phyloP scores from a whole-genome alignment of 23 red algal genomes.

The Agarophyton chilense region DNA sequence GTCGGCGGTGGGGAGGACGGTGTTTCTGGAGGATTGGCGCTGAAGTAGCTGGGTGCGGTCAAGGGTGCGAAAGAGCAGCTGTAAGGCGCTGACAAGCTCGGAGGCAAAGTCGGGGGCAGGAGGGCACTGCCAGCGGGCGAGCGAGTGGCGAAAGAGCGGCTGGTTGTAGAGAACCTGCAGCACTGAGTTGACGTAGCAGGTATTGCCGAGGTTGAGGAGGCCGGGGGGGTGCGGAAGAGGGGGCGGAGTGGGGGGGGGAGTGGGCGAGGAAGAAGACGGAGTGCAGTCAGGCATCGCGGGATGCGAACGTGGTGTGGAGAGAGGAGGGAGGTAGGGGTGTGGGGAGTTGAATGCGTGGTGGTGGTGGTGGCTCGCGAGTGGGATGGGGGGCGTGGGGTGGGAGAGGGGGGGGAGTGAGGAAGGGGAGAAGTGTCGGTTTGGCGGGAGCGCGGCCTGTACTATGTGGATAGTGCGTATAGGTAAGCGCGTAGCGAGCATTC shows the following conservation, averaged over 20 bases:
- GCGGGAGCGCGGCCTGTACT: constrained; percentile 9
- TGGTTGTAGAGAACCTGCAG: constrained; percentile 88
- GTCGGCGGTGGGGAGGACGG: background rate
- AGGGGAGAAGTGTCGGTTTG: too few relatives aligned
- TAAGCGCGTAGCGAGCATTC: too few relatives aligned
- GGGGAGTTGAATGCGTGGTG: background rate
- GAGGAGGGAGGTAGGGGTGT: background rate
- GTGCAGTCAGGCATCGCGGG: constrained; percentile 8
- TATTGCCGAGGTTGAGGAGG: constrained; percentile 91
- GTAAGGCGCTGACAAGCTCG: constrained; percentile 7
- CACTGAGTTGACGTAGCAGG: constrained; percentile 90
- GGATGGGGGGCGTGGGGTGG: too few relatives aligned
- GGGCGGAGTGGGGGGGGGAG: background rate
- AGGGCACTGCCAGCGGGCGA: background rate
- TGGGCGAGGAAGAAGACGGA: background rate
- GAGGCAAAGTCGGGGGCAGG: constrained; percentile 13
- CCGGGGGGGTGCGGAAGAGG: constrained; percentile 56
- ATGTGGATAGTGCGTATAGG: too few relatives aligned
- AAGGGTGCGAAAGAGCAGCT: constrained; percentile 30
- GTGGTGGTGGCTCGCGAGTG: too few relatives aligned
- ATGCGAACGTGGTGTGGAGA: background rate
- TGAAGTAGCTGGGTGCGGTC: constrained; percentile 14
- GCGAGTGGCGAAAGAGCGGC: constrained; percentile 40
- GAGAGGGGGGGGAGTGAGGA: too few relatives aligned
- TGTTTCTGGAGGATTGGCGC: background rate